Evolutionary conservation across 331 rosid genomes (phyloP), one percentile per base, ranked within the genome.

Genomic region (Quercus lobata): DNA sequence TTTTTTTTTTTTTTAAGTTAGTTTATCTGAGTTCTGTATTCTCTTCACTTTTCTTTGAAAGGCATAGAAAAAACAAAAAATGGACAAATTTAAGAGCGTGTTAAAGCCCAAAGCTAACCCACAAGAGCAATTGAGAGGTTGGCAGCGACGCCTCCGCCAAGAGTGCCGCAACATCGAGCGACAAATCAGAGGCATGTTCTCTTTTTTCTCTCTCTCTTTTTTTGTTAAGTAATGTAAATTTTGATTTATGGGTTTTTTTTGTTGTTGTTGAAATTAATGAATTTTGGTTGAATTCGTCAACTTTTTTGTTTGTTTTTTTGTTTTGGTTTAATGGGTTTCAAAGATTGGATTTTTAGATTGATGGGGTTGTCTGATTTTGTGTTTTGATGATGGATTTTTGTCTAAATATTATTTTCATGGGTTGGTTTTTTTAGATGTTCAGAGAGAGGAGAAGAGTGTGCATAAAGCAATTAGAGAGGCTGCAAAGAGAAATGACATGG

Each of bases 401-500:
- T 68, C 53, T 35, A 32, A 34, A 34, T 19, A 19, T 7, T 2
- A 4, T 7, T 49, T 49, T 68, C 24, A 0, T 34, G 71, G 71
- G 29, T 68, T 68, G 10, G 34, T 12, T n/a, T 68, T 58, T 58
- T 83, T 68, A 92, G 97, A 92, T 85, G 83, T 92, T 72, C 88
- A 92, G 89, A 89, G 90, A 72, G 97, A 92, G 80, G 93, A 92
- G 69, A 92, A 90, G 60, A 88, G 69, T 76, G 97, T 90, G 1
- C 92, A 92, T 53, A 92, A 90, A 82, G 87, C 97, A 12, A 90
- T 92, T 65, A 87, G 54, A 78, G 97, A 92, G 73, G 97, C 97
- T n/a, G 97, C 97, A 0, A 92, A 92, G 87, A 89, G 97, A 83
- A 92, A 90, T 73, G 96, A 92, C 85, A 89, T 92, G 86, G 93